Percentiles rank a stretch among this genome's conserved stretches.
Conservation (phyloP, 352 stramenopile genomes). For the Lagenidium giganteum region DNA sequence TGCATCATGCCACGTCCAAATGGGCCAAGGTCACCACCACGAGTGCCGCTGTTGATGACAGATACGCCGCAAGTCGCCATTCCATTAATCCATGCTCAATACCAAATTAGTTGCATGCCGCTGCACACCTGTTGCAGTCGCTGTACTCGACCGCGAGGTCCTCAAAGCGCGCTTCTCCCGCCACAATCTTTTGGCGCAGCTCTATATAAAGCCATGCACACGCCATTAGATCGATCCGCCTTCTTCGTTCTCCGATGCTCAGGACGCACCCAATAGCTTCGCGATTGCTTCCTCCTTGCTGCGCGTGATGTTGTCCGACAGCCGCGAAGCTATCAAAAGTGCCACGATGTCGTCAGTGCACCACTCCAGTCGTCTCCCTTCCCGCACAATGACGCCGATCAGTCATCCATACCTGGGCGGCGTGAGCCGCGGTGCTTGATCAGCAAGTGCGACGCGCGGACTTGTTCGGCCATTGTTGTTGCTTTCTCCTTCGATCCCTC, state of each 20-base stretch:
- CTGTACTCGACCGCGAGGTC: slow-evolving; percentile 80
- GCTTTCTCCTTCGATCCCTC: too few relatives aligned
- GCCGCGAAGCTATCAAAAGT: slow-evolving; percentile 67
- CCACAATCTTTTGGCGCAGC: slow-evolving; percentile 80
- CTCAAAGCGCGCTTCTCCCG: slow-evolving; percentile 70
- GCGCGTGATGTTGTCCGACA: slow-evolving; percentile 88
- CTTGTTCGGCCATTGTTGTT: too few relatives aligned
- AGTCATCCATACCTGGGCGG: slow-evolving; percentile 52
- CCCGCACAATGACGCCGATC: slow-evolving; percentile 2
- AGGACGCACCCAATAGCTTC: slow-evolving; percentile 59
- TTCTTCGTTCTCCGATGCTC: too few relatives aligned
- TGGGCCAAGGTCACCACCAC: slow-evolving; percentile 88
- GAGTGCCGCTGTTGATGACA: slow-evolving; percentile 65
- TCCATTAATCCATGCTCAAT: not conserved
- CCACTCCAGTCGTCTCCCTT: too few relatives aligned
- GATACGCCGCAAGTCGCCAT: too few relatives aligned
- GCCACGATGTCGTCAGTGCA: too few relatives aligned
- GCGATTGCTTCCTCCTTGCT: slow-evolving; percentile 89
- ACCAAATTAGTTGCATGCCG: not conserved
- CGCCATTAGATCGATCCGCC: too few relatives aligned
- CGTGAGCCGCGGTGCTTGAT: slow-evolving; percentile 94
- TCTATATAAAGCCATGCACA: slow-evolving; percentile 14
- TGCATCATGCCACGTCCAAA: slow-evolving; percentile 90
- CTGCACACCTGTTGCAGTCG: slow-evolving; percentile 57
- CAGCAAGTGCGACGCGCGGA: slow-evolving; percentile 88